Conservation (phyloP, 179 eudicot genomes). For the Silene coronaria region DNA sequence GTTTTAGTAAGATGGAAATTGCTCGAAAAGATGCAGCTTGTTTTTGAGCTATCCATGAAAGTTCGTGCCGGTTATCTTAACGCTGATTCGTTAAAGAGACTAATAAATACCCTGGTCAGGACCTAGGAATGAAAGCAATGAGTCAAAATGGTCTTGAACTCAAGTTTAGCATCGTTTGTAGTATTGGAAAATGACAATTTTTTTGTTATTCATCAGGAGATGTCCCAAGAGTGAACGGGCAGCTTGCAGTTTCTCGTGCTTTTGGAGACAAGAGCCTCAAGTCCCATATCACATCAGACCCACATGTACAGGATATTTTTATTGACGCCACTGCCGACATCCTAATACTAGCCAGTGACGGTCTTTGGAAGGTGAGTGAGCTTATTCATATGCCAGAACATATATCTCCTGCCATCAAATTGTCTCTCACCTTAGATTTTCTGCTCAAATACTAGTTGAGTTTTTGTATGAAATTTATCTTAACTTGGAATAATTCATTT, state of each 20-base stretch:
- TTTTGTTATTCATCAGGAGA: slow-evolving; percentile 31
- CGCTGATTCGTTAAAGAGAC: no score
- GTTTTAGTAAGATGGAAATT: no score
- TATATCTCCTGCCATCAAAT: no score
- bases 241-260: slow-evolving; percentile 49
- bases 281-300: slow-evolving; percentile 42
- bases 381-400: no score
- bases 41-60: neutral
- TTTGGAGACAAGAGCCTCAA: slow-evolving; percentile 49
- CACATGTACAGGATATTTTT: slow-evolving; percentile 27
- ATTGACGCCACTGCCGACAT: slow-evolving; percentile 28
- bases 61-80: neutral
- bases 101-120: no score
- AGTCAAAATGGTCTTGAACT: neutral
- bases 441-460: neutral
- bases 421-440: no score
- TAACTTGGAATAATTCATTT: neutral
- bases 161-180: neutral
- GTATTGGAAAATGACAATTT: neutral
- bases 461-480: neutral
- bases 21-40: neutral
- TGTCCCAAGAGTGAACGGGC: slow-evolving; percentile 48
- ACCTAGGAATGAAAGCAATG: neutral
- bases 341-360: slow-evolving; percentile 46
- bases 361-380: slow-evolving; percentile 54